Evolutionary conservation across 805 yeast species (phyloP).

Genomic region (Teunomyces gatunensis): DNA sequence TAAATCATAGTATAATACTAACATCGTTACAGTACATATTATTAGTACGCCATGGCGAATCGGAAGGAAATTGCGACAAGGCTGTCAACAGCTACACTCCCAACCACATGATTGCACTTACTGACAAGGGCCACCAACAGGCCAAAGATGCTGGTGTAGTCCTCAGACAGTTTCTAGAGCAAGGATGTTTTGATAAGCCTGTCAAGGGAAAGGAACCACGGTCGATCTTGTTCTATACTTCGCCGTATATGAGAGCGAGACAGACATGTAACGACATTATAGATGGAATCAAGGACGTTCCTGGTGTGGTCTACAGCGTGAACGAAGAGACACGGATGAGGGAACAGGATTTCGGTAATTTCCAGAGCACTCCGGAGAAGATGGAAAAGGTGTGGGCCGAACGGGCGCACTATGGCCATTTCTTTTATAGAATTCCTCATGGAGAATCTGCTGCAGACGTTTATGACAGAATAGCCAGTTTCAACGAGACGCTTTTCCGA

Average conservation of each 20-base stretch:
- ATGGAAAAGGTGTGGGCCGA: constrained; percentile 84
- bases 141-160: constrained; percentile 59
- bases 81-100: constrained; percentile 73
- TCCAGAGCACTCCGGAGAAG: constrained; percentile 70
- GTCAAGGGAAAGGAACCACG: constrained; percentile 16
- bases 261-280: constrained; percentile 76
- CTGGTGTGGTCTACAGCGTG: constrained; percentile 47
- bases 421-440: constrained; percentile 82
- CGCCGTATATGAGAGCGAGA: constrained; percentile 82
- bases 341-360: constrained; percentile 94
- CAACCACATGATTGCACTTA: constrained; percentile 75
- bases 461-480: constrained; percentile 85
- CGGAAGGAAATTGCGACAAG: constrained; percentile 87
- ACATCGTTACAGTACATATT: constrained; percentile 52
- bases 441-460: constrained; percentile 98
- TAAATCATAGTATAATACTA: too few species aligned
- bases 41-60: constrained; percentile 87
- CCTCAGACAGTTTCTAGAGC: constrained; percentile 37
- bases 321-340: constrained; percentile 89
- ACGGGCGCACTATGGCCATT: constrained; percentile 77
- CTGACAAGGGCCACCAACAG: constrained; percentile 65
- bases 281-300: constrained; percentile 50
- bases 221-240: constrained; percentile 72
- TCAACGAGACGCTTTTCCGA: constrained; percentile 81
- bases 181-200: constrained; percentile 30